These are phyloP conservation scores for Phytophthora fragariaefolia DNA, from an alignment of 352 stramenopile genomes.

Conservation along the genomic window DNA sequence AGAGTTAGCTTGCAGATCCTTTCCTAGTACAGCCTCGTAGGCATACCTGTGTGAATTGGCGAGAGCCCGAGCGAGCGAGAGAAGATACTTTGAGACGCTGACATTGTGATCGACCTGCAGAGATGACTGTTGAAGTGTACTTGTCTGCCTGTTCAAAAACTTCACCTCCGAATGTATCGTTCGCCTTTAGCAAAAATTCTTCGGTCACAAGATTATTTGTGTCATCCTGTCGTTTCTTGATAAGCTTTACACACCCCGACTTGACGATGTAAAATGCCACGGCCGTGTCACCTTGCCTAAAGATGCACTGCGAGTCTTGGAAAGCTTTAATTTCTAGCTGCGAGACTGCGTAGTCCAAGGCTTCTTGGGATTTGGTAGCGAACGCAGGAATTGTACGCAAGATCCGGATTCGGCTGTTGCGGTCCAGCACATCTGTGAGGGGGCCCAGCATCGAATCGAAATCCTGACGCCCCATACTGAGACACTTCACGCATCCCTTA, in stretches of 20 bases:
- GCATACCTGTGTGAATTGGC: slow-evolving; percentile 63
- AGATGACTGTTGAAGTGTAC: slow-evolving; percentile 66
- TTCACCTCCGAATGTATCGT: slow-evolving; percentile 78
- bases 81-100: slow-evolving; percentile 67
- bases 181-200: slow-evolving; percentile 72
- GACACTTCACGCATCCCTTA: slow-evolving; percentile 70
- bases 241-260: slow-evolving; percentile 75
- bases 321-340: slow-evolving; percentile 84
- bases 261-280: slow-evolving; percentile 83
- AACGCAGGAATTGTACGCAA: slow-evolving; percentile 65
- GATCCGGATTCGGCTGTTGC: slow-evolving; percentile 76
- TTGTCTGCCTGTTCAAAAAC: slow-evolving; percentile 57
- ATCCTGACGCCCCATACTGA: slow-evolving; percentile 71
- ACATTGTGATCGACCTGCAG: slow-evolving; percentile 67
- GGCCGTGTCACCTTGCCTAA: slow-evolving; percentile 55
- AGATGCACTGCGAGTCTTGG: slow-evolving; percentile 71
- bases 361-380: slow-evolving; percentile 60
- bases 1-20: slow-evolving; percentile 1
- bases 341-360: slow-evolving; percentile 72
- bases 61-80: slow-evolving; percentile 56
- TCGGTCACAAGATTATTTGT: slow-evolving; percentile 41
- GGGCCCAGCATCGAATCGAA: slow-evolving; percentile 83
- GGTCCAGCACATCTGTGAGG: slow-evolving; percentile 74
- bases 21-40: not conserved
- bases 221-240: slow-evolving; percentile 50